Percentiles rank a stretch among this genome's conserved stretches.
Evolutionary conservation across 2,329 filamentous ascomycete species (phyloP).

Genomic region (Hypoxylon sp.): DNA sequence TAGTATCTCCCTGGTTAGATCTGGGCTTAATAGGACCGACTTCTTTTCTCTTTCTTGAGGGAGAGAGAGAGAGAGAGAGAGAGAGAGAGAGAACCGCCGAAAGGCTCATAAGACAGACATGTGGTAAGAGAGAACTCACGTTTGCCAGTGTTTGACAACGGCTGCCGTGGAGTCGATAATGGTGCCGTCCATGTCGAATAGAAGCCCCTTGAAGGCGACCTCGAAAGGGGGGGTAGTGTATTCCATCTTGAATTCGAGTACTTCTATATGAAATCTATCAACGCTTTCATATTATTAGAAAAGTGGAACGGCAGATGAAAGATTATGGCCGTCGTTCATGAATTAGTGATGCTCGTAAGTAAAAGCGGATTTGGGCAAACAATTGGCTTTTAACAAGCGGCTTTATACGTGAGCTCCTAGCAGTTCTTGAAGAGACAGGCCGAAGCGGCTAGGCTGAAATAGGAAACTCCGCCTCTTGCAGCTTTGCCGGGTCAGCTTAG

Average conservation of each 20-base stretch:
- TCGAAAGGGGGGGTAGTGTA: constrained; percentile 60
- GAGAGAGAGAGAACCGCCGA: not conserved
- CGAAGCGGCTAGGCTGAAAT: constrained; percentile 20
- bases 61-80: no score
- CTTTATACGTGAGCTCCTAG: not conserved
- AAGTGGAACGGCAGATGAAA: constrained; percentile 1
- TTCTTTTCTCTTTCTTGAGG: not conserved
- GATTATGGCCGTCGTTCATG: not conserved
- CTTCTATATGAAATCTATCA: not conserved
- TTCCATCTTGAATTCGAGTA: constrained; percentile 41
- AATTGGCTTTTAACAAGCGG: not conserved
- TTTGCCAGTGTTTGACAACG: constrained; percentile 81
- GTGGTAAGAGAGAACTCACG: constrained; percentile 57
- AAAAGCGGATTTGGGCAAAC: not conserved
- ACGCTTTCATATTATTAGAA: not conserved
- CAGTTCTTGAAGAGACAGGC: not conserved
- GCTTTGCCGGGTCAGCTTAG: constrained; percentile 5
- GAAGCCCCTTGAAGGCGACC: constrained; percentile 65
- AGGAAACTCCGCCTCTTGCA: constrained; percentile 38
- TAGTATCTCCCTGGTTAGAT: constrained; percentile 16
- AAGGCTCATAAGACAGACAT: not conserved
- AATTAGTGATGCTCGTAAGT: not conserved
- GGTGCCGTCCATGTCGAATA: constrained; percentile 85
- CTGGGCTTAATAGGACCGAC: constrained; percentile 2
- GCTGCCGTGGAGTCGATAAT: constrained; percentile 85